A percentile compares a stretch with the other conserved stretches of the same genome.
These are phyloP conservation scores for Neurospora sp. DNA, from an alignment of 495 filamentous ascomycete species.

Conservation along the genomic window DNA sequence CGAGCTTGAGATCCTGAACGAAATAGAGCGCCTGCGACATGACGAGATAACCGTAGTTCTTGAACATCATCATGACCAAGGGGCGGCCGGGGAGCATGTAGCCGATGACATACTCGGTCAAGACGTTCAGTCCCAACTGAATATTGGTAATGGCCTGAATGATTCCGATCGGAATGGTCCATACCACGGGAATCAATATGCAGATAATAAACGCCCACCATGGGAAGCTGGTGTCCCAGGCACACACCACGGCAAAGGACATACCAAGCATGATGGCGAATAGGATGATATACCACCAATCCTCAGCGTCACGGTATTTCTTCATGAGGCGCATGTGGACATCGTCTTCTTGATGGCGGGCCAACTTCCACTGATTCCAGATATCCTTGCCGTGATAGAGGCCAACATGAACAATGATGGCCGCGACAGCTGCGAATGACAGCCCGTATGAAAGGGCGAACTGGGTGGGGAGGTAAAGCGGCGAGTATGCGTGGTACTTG, in stretches of 20 bases:
- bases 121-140: slow-evolving; percentile 54
- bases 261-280: slow-evolving; percentile 34
- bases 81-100: slow-evolving; percentile 59
- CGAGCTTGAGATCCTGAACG: slow-evolving; percentile 43
- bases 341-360: slow-evolving; percentile 51
- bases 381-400: slow-evolving; percentile 57
- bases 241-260: slow-evolving; percentile 44
- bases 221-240: slow-evolving; percentile 53
- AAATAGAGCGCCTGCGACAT: slow-evolving; percentile 44
- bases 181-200: slow-evolving; percentile 43
- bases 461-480: slow-evolving; percentile 50
- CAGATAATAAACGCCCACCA: slow-evolving; percentile 58
- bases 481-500: slow-evolving; percentile 49
- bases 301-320: slow-evolving; percentile 45
- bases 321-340: slow-evolving; percentile 55
- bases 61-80: slow-evolving; percentile 58
- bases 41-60: slow-evolving; percentile 60
- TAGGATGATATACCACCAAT: slow-evolving; percentile 44
- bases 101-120: slow-evolving; percentile 62
- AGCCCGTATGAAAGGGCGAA: slow-evolving; percentile 56
- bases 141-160: slow-evolving; percentile 59
- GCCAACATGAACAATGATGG: slow-evolving; percentile 51
- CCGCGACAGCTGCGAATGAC: slow-evolving; percentile 57
- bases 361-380: slow-evolving; percentile 38
- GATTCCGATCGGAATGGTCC: slow-evolving; percentile 46